phyloP scores from a whole-genome alignment of 2,329 filamentous ascomycete genomes.

The Pyrenochaeta sp. region DNA sequence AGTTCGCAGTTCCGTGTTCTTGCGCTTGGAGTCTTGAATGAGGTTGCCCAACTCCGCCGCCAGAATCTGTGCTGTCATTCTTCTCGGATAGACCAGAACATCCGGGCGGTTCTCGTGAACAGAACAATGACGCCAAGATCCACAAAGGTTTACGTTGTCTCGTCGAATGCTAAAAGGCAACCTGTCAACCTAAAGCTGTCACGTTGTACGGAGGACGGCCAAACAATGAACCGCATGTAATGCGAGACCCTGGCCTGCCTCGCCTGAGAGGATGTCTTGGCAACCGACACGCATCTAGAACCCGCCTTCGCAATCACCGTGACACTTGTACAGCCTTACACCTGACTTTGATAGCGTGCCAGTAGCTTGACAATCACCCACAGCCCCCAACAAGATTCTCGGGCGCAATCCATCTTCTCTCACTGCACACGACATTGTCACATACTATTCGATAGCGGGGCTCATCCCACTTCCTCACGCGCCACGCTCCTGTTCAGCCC shows the following conservation, averaged over 20 bases:
- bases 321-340: conserved; percentile 7
- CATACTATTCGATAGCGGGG: conserved; percentile 39
- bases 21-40: conserved; percentile 94
- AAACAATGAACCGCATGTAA: conserved; percentile 19
- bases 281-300: conserved; percentile 12
- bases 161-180: conserved; percentile 18
- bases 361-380: neutral
- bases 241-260: conserved; percentile 18
- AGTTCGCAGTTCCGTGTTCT: conserved; percentile 88
- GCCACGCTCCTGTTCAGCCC: conserved; percentile 19
- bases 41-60: conserved; percentile 88
- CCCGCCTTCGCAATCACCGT: conserved; percentile 18
- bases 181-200: conserved; percentile 17
- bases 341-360: conserved; percentile 9
- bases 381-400: neutral
- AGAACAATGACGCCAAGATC: conserved; percentile 8
- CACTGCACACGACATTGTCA: conserved; percentile 10
- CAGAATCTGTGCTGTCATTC: conserved; percentile 91
- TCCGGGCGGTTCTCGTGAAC: conserved; percentile 27
- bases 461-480: conserved; percentile 37
- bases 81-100: conserved; percentile 43
- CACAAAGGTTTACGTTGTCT: conserved; percentile 15
- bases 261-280: conserved; percentile 9
- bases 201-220: conserved; percentile 24
- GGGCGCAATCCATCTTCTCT: neutral